Evolutionary conservation across 164 flowering plant species (phyloP).

Genomic region (Tetracentron sinense): DNA sequence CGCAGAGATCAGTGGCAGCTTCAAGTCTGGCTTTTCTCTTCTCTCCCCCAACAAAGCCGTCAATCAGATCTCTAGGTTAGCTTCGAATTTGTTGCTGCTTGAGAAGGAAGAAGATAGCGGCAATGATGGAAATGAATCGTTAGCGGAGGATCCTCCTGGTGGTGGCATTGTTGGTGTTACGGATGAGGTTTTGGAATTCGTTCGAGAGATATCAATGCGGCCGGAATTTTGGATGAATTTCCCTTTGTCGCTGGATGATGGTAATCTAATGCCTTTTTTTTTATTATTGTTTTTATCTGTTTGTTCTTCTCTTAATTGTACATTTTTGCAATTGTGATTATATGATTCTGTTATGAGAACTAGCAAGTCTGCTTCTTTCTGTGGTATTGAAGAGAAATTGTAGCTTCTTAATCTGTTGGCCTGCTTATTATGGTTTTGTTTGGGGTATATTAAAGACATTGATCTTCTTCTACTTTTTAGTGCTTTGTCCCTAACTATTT

Average conservation of each 20-base stretch:
- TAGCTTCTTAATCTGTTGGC: too few relatives aligned
- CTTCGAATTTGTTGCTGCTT: slow-evolving; percentile 38
- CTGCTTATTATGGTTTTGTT: too few relatives aligned
- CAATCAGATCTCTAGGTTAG: slow-evolving; percentile 36
- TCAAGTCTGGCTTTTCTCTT: slow-evolving; percentile 39
- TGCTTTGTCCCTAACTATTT: too few relatives aligned
- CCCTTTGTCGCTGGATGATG: slow-evolving; percentile 33
- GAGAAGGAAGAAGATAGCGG: slow-evolving; percentile 15
- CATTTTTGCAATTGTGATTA: not conserved
- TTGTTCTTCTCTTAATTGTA: not conserved
- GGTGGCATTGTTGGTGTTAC: slow-evolving; percentile 31
- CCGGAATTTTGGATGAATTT: slow-evolving; percentile 55
- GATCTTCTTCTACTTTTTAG: too few relatives aligned
- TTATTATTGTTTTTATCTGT: not conserved
- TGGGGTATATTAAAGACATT: too few relatives aligned
- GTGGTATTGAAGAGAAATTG: too few relatives aligned
- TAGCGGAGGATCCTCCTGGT: not conserved
- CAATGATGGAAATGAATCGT: slow-evolving; percentile 3
- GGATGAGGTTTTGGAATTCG: slow-evolving; percentile 48
- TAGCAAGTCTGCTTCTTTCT: too few relatives aligned
- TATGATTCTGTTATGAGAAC: not conserved
- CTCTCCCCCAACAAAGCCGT: slow-evolving; percentile 39
- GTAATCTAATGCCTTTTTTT: slow-evolving; percentile 12
- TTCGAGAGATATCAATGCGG: slow-evolving; percentile 29
- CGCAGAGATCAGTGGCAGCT: slow-evolving; percentile 53